A percentile compares a stretch with the other conserved stretches of the same genome.
Evolutionary conservation across 1,284 basidiomycete genomes (phyloP).

Genomic region (Sparassis latifolia): DNA sequence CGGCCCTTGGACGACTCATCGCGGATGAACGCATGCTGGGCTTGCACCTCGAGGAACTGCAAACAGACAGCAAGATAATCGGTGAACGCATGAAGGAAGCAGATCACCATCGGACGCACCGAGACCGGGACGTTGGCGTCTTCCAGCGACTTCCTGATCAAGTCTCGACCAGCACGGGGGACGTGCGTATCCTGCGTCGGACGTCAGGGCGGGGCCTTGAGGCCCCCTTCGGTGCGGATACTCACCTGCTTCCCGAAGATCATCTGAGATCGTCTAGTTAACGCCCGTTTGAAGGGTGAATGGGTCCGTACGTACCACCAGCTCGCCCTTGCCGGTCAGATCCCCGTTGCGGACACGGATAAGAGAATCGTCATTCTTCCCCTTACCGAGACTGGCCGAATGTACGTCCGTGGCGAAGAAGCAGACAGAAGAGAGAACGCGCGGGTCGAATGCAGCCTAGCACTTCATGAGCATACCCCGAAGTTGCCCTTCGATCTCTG

Average conservation of each 20-base stretch:
- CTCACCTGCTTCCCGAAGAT: slow-evolving; percentile 87
- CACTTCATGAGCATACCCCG: background rate
- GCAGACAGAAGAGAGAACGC: slow-evolving; percentile 82
- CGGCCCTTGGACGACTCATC: slow-evolving; percentile 87
- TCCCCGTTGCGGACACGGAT: slow-evolving; percentile 67
- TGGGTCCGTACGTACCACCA: slow-evolving; percentile 51
- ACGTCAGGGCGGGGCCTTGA: background rate
- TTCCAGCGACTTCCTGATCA: slow-evolving; percentile 78
- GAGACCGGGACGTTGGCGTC: slow-evolving; percentile 67
- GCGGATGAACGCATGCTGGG: slow-evolving; percentile 90
- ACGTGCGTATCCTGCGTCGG: slow-evolving; percentile 75
- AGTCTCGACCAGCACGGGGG: slow-evolving; percentile 74
- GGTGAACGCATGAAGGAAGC: background rate
- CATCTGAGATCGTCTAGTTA: slow-evolving; percentile 47
- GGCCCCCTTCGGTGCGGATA: background rate
- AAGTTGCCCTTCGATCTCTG: background rate
- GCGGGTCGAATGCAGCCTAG: slow-evolving; percentile 79
- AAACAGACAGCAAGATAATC: background rate
- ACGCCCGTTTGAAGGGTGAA: no score
- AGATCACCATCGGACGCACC: slow-evolving; percentile 34
- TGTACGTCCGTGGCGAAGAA: slow-evolving; percentile 94
- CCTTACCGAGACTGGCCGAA: slow-evolving; percentile 79
- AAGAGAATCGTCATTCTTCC: slow-evolving; percentile 76
- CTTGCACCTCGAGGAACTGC: slow-evolving; percentile 88
- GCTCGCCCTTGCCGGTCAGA: slow-evolving; percentile 70